Percentiles rank a stretch among this genome's conserved stretches.
Conservation (phyloP, 768 basidiomycete genomes). For the Pseudohyphozyma bogoriensis region DNA sequence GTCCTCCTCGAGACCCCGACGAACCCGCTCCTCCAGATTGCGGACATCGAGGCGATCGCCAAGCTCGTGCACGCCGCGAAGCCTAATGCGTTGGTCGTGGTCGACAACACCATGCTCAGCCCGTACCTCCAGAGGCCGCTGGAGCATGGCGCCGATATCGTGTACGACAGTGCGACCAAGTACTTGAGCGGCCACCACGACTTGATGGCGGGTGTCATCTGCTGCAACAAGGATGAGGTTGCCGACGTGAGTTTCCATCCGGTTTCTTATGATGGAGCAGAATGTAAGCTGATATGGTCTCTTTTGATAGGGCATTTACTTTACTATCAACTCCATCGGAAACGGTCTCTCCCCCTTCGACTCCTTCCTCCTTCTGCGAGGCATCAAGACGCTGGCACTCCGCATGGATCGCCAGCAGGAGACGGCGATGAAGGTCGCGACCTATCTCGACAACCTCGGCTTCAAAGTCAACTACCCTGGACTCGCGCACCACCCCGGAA, state of each 20-base stretch:
- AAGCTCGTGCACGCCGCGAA: slow-evolving; percentile 71
- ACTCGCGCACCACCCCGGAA: slow-evolving; percentile 64
- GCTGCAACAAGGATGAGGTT: slow-evolving; percentile 81
- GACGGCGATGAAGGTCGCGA: slow-evolving; percentile 69
- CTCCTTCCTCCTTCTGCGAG: slow-evolving; percentile 87
- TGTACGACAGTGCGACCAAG: slow-evolving; percentile 96
- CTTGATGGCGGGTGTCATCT: slow-evolving; percentile 93
- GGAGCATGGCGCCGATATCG: slow-evolving; percentile 90
- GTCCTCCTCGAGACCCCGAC: slow-evolving; percentile 95
- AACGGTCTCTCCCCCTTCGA: slow-evolving; percentile 93
- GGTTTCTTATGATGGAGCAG: not conserved
- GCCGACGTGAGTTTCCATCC: slow-evolving; percentile 52
- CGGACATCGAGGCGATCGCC: slow-evolving; percentile 74
- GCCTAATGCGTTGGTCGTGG: slow-evolving; percentile 70
- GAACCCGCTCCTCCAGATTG: slow-evolving; percentile 91
- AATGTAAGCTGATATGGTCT: not conserved
- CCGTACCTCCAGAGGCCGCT: slow-evolving; percentile 91
- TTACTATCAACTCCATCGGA: slow-evolving; percentile 84
- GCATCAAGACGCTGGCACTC: slow-evolving; percentile 88
- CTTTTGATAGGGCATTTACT: slow-evolving; percentile 60
- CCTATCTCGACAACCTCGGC: slow-evolving; percentile 71
- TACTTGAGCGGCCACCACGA: slow-evolving; percentile 98
- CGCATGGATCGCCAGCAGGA: slow-evolving; percentile 91
- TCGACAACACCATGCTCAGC: slow-evolving; percentile 99
- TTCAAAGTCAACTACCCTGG: slow-evolving; percentile 92